These are phyloP conservation scores for Stephania japonica DNA, from an alignment of 164 flowering plant species.

Conservation along the genomic window DNA sequence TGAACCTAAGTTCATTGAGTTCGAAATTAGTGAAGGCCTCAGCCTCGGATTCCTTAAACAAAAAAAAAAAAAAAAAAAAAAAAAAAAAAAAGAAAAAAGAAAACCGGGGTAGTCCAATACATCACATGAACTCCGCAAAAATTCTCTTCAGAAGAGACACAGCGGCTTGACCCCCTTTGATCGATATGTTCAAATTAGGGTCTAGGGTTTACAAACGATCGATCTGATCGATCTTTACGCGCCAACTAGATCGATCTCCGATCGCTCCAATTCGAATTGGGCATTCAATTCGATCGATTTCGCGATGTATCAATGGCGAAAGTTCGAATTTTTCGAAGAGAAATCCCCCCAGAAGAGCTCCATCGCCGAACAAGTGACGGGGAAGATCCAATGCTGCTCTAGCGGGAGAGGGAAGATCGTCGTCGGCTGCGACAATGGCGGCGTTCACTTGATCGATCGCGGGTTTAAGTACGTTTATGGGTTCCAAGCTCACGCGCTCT, in stretches of 20 bases:
- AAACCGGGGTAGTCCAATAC: background rate
- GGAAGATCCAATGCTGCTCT: slow-evolving; percentile 64
- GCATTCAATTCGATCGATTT: background rate
- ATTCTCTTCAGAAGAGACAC: background rate
- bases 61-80: too few species aligned
- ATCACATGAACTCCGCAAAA: background rate
- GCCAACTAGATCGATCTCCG: background rate
- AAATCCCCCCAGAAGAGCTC: slow-evolving; percentile 53
- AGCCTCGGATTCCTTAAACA: too few species aligned
- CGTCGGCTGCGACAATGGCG: slow-evolving; percentile 75
- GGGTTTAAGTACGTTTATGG: slow-evolving; percentile 70
- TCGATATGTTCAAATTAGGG: background rate
- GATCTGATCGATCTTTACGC: background rate
- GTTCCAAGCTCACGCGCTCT: slow-evolving; percentile 75
- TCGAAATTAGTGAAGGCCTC: too few species aligned
- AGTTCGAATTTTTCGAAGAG: slow-evolving; percentile 97
- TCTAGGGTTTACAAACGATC: background rate
- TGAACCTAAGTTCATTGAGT: too few species aligned
- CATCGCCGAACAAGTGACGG: slow-evolving; percentile 58
- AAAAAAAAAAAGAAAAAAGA: too few species aligned
- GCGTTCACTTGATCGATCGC: slow-evolving; percentile 74
- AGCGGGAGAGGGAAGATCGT: slow-evolving; percentile 82
- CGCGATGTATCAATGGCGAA: slow-evolving; percentile 90
- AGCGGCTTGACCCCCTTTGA: background rate
- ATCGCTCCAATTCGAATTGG: background rate